Evolutionary conservation across 176 grass and related monocot species (phyloP), one percentile per base, ranked within the genome.

Genomic region (Areca catechu): DNA sequence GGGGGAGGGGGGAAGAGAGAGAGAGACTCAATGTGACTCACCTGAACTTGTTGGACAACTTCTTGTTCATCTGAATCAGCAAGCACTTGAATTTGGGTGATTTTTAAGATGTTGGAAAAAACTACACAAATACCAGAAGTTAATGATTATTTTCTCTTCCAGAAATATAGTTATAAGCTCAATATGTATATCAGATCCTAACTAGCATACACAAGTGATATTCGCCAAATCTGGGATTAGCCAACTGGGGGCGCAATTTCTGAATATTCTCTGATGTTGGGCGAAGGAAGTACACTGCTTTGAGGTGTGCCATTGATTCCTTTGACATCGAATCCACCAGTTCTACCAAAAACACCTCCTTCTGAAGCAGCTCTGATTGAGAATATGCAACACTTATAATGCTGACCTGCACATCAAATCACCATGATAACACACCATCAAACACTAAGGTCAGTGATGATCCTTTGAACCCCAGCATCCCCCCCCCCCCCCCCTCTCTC

Each of bases 341-440:
- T 72, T 91, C 86, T 52, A 91, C 92, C n/a, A 97, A 81, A 69
- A 97, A 97, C 15, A 97, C 93, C 80, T 97, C 93, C 71, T 97
- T 88, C 62, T 81, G 77, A 55, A 97, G 77, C 58, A 97, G 77
- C 74, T 91, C 87, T 48, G 93, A 88, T 70, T 97, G 93, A 61
- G 83, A 88, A 62, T 97, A 92, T 61, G 90, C 92, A 18, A 97
- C 92, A 89, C 86, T 97, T 61, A 97, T 80, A 69, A 88, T 88
- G 66, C 87, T 83, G 16, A 97, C 81, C 87, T 97, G 80, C 56
- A 81, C 37, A 24, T 53, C 18, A 53, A 3, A 16, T 6, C 19
- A 23, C 18, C 18, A 34, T 25, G 4, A 23, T 43, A 43, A 43
- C 1, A 43, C 34, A 43, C 34, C 2, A 2, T 43, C 10, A 43